Base-by-base conservation (phyloP, 352 stramenopile genomes). In the Globisporangium camurandrum region DNA sequence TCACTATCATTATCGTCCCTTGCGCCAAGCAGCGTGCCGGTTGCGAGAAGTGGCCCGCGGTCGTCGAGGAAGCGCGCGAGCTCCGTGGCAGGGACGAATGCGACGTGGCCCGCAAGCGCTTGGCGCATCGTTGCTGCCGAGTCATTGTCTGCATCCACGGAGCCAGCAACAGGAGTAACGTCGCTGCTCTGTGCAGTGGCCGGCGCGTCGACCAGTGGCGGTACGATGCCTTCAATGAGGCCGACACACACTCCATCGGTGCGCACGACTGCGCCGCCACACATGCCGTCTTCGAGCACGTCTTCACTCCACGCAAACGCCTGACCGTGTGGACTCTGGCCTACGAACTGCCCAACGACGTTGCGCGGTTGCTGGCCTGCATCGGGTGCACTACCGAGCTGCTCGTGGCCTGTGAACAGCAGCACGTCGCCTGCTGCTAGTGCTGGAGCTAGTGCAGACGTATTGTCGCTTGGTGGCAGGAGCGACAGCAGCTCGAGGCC, bases 281-380 rank as follows among this genome's bases (percentile, higher is more conserved):
- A 92, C 81, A 92, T 92, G 24, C 81, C 81, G 65, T 92, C 77
- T 48, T 85, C 71, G 28, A 92, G 51, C 10, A 89, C 61, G 46
- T 85, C 66, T 44, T 78, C 64, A 59, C 75, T 92, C 71, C 64
- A 85, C 1, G 75, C 77, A 39, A 92, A 92, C 43, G 71, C 75
- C 49, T 92, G 81, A 31, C 75, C 61, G 31, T 79, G 66, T 4
- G 51, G 48, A 47, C 64, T 86, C 42, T 79, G 54, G 16, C 70
- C 81, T 4, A 88, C 64, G 59, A 84, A 92, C 24, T 69, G 59
- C 34, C 81, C 81, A 4, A 50, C 19, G 14, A 89, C 70, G 22
- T 68, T 50, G 56, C 74, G 84, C 3, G 74, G 71, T 17, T 52
- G 65, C 53, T 77, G 69, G 2, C 64, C 66, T 12, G 34, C 48